These are phyloP conservation scores for Penicillium griseofulvum DNA, from an alignment of 2,329 filamentous ascomycete genomes.

Conservation along the genomic window DNA sequence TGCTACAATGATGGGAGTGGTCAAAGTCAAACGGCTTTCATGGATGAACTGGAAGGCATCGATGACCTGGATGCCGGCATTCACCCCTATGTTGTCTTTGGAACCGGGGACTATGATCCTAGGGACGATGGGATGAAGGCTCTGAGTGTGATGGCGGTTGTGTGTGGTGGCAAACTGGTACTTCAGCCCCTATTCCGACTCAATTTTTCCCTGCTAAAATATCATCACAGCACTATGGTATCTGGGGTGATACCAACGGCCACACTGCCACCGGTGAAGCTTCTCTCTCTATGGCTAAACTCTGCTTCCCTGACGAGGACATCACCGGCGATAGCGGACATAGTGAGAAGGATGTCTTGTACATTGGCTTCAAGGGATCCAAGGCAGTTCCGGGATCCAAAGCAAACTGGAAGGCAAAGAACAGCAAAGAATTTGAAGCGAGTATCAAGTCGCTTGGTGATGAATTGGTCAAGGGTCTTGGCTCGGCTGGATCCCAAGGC, in stretches of 20 bases:
- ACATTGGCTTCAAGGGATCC: conserved; percentile 58
- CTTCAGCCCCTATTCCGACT: conserved; percentile 29
- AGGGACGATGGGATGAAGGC: conserved; percentile 47
- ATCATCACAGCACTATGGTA: conserved; percentile 46
- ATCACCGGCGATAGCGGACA: conserved; percentile 59
- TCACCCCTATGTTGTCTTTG: conserved; percentile 56
- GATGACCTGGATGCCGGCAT: conserved; percentile 52
- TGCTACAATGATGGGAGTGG: conserved; percentile 47
- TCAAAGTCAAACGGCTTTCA: conserved; percentile 49
- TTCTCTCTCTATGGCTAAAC: conserved; percentile 56
- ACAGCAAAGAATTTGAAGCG: conserved; percentile 34
- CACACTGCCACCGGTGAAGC: conserved; percentile 57
- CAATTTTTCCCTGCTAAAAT: conserved; percentile 17
- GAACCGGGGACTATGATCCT: conserved; percentile 46
- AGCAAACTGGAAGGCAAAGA: conserved; percentile 55
- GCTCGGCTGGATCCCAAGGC: neutral
- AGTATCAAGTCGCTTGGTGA: conserved; percentile 55
- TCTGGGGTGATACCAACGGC: conserved; percentile 63
- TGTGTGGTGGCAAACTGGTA: conserved; percentile 52
- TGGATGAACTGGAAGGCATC: conserved; percentile 41
- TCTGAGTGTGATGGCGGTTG: conserved; percentile 55
- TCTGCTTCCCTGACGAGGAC: conserved; percentile 53
- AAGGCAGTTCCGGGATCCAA: conserved; percentile 57
- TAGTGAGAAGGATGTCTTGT: conserved; percentile 58
- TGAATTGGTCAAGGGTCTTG: conserved; percentile 43